These are phyloP conservation scores for Cutaneotrichosporon spelunceum DNA, from an alignment of 1,284 basidiomycete genomes.

Conservation along the genomic window DNA sequence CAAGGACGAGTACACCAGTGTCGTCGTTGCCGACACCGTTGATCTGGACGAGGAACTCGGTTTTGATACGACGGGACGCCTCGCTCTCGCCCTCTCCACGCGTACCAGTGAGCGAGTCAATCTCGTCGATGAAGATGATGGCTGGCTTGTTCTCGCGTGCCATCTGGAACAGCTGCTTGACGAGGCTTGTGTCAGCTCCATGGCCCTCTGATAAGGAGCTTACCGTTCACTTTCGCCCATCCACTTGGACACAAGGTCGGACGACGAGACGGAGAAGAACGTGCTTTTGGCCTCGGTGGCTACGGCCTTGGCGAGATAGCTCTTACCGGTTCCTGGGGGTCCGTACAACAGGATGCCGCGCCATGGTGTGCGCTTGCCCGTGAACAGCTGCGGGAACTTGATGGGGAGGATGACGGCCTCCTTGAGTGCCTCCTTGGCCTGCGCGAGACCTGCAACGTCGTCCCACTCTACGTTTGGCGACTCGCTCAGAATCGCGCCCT, in stretches of 20 bases:
- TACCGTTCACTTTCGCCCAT: constrained; percentile 96
- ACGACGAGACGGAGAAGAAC: constrained; percentile 94
- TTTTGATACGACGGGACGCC: constrained; percentile 94
- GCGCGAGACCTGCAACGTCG: constrained; percentile 92
- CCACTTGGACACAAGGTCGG: constrained; percentile 98
- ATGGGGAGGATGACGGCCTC: constrained; percentile 98
- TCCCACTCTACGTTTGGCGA: constrained; percentile 97
- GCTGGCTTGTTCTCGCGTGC: constrained; percentile 94
- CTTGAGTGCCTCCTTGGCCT: constrained; percentile 92
- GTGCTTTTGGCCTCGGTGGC: constrained; percentile 98
- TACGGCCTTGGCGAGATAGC: constrained; percentile 93
- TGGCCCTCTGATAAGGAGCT: constrained; percentile 32
- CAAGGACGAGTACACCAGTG: constrained; percentile 95
- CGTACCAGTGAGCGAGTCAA: constrained; percentile 92
- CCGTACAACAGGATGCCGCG: constrained; percentile 92
- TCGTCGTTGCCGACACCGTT: constrained; percentile 98
- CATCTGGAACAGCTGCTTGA: constrained; percentile 95
- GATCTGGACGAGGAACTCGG: constrained; percentile 91
- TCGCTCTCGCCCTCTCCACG: constrained; percentile 95
- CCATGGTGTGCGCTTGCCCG: constrained; percentile 97
- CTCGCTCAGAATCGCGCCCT: constrained; percentile 85
- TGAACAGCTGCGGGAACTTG: constrained; percentile 98
- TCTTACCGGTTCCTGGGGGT: constrained; percentile 89
- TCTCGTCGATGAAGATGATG: constrained; percentile 99
- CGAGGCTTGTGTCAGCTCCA: constrained; percentile 61